Conservation (phyloP, 1,284 basidiomycete species). For the Ustilago lituana region DNA sequence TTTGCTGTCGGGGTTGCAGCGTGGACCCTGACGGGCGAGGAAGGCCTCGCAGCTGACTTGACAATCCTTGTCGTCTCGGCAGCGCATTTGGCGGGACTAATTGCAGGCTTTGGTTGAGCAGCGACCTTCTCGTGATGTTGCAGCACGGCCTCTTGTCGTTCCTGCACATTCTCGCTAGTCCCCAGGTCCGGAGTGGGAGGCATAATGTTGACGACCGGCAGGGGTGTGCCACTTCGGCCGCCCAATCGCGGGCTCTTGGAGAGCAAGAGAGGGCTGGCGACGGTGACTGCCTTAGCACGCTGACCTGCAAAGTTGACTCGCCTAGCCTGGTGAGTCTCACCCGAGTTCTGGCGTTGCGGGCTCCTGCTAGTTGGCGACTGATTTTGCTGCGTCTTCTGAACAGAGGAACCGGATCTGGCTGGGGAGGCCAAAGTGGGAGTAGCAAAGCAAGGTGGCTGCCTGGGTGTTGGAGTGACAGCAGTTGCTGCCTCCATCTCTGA, state of each 20-base stretch:
- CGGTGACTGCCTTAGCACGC: constrained; percentile 41
- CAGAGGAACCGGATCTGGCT: background rate
- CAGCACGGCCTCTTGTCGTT: constrained; percentile 14
- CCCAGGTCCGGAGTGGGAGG: constrained; percentile 59
- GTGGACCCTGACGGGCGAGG: background rate
- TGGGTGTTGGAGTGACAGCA: constrained; percentile 18
- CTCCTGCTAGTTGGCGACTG: constrained; percentile 16
- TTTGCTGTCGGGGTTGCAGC: constrained; percentile 12
- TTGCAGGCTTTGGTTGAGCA: constrained; percentile 1
- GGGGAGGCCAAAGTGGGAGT: constrained; percentile 13
- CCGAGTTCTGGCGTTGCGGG: constrained; percentile 23
- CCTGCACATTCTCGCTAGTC: constrained; percentile 20
- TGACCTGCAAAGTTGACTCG: constrained; percentile 48
- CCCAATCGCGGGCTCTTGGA: constrained; percentile 34
- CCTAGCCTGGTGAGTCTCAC: constrained; percentile 46
- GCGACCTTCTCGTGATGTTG: constrained; percentile 12
- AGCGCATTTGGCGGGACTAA: background rate
- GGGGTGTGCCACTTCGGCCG: constrained; percentile 21
- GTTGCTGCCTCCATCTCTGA: constrained; percentile 15
- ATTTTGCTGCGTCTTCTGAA: background rate
- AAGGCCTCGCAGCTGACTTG: constrained; percentile 1
- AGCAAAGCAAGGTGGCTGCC: constrained; percentile 13
- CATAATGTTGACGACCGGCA: constrained; percentile 60
- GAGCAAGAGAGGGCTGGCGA: constrained; percentile 49
- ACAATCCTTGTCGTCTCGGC: constrained; percentile 2